Base-by-base conservation (phyloP, 2,329 filamentous ascomycete genomes). In the Nigrospora oryzae region DNA sequence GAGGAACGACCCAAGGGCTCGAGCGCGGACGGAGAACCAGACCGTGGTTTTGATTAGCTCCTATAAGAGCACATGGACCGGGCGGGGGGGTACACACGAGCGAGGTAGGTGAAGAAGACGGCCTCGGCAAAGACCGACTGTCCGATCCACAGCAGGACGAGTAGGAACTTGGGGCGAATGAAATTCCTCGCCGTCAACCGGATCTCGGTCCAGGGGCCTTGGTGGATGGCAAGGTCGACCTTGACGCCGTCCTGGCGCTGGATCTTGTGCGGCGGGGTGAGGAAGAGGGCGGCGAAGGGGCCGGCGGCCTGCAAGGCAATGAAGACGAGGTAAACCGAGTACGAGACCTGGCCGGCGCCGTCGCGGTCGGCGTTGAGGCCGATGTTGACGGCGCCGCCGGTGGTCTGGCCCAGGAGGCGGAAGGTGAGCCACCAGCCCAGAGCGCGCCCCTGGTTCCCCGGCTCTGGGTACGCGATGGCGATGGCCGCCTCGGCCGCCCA, bases 401-500 rank as follows among this genome's bases (percentile, higher is more conserved):
- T 63, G 13, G 88, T 81, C 57, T 86, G 83, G 0, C 84, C 84
- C 2, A 70, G 67, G 2, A 84, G 69, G 0, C 71, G 65, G 50
- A 67, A 76, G 0, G 67, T 71, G 4, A 87, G 68, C 84, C 84
- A 89, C 55, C 83, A 81, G 0, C 82, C 84, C 0, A 88, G 65
- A 15, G 80, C 77, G 14, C 73, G 73, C 0, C 81, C 82, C 43
- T 77, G 74, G 40, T 84, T 84, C 56, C 77, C 79, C 0, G 83
- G 81, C 53, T 88, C 84, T 0, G 84, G 83, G 51, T 89, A 89
- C 0, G 79, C 73, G 16, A 88, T 75, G 0, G 83, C 83, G 46
- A 89, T 85, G 0, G 84, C 83, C 1, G 81, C 81, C 62, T 89
- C 84, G 0, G 83, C 78, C 70, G 81, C 81, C 84, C 84, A 89